A percentile compares a stretch with the other conserved stretches of the same genome.
Conservation (phyloP, 306 rosid genomes). For the Gastrolobium bilobum region DNA sequence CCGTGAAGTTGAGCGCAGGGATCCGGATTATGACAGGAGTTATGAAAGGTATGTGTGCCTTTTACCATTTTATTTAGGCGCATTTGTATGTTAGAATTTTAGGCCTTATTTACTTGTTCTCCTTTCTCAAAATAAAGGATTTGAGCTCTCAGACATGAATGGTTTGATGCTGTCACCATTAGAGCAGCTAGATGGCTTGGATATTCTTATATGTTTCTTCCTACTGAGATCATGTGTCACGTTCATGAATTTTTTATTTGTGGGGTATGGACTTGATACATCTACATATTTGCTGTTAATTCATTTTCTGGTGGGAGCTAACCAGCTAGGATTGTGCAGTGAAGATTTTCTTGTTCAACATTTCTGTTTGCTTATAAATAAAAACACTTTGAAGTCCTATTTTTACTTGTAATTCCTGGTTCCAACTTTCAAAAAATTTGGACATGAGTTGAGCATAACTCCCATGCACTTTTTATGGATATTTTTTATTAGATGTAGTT, state of each 20-base stretch:
- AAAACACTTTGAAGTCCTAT: conserved; percentile 3
- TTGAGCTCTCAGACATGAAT: conserved; percentile 12
- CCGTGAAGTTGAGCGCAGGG: conserved; percentile 90
- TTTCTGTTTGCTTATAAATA: conserved; percentile 9
- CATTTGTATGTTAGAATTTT: neutral
- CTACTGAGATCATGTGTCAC: neutral
- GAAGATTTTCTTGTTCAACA: conserved; percentile 9
- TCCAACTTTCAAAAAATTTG: neutral
- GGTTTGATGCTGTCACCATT: neutral
- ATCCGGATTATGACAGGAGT: conserved; percentile 95
- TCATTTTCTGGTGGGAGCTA: neutral
- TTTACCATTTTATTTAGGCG: conserved; percentile 5
- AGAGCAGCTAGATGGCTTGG: neutral
- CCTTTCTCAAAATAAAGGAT: conserved; percentile 33
- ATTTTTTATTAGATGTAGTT: neutral
- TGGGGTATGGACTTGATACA: neutral
- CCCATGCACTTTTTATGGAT: conserved; percentile 11
- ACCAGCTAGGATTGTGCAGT: neutral
- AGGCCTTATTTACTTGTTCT: neutral
- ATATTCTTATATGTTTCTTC: neutral
- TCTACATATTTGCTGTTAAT: neutral
- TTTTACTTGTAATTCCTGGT: neutral
- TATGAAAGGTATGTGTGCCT: conserved; percentile 75
- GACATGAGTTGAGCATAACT: neutral
- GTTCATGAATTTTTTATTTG: conserved; percentile 23